Evolutionary conservation across 225 moss, liverwort and hornwort genomes (phyloP), one percentile per base, ranked within the genome.

Genomic region (Pseudoscleropodium purum): DNA sequence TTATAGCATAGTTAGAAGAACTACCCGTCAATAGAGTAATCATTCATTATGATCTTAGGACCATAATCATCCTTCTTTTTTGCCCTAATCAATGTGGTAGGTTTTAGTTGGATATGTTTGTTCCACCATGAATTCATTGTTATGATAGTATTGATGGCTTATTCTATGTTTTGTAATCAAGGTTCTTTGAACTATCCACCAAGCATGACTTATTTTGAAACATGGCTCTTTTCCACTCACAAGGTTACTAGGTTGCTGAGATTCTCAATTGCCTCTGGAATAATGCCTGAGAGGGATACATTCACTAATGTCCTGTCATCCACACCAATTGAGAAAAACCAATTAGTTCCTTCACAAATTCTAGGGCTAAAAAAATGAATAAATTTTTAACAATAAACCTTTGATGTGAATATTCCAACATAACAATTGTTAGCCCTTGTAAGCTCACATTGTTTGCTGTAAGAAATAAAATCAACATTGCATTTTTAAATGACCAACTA

Each of bases 221-320:
- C 15, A 30, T 24, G 74, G 15, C 30, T 37, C 36, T 23, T 76
- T 1, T 62, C 18, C 72, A 89, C 93, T 89, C 52, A 93, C 89
- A 93, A 16, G 30, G 83, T 87, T 37, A 93, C 91, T 21, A 91
- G 81, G 54, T 85, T 93, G 89, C 87, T 93, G 52, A 93, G 91
- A 70, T 93, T 93, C 7, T 57, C 88, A 59, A 93, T 88, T 18
- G 56, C 78, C 1, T 85, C n/a, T 84, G 91, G 93, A 43, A 93
- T 64, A 26, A 54, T 13, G 65, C 93, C 91, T 5, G 11, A 11
- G 51, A 93, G 85, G 10, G 85, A 89, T 56, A 14, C 89, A 18
- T 89, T 89, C 19, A 7, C 5, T 25, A 93, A 78, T 7, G n/a
- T 26, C 88, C 90, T 92, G 63, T 59, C 81, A 85, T 52, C 45